A percentile compares a stretch with the other conserved stretches of the same genome.
Evolutionary conservation across 257 asterid species (phyloP).

Genomic region (Nicotiana sylvestris): DNA sequence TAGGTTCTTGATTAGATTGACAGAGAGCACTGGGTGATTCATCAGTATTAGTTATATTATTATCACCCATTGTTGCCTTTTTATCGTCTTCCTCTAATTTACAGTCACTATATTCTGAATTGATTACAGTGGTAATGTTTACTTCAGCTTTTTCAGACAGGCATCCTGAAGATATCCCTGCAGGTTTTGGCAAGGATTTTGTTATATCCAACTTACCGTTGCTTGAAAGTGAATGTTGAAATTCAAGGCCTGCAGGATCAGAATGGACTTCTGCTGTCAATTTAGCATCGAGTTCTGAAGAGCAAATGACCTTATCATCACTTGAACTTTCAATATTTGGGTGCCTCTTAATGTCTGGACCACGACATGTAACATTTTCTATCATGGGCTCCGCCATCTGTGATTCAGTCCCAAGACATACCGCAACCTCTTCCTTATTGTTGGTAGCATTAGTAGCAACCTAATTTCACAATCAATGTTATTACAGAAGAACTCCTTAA

Average conservation of each 20-base stretch:
- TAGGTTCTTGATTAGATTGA: conserved; percentile 39
- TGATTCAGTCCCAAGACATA: conserved; percentile 31
- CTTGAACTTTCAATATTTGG: conserved; percentile 30
- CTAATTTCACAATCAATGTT: conserved; percentile 30
- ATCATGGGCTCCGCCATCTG: conserved; percentile 32
- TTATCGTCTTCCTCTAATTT: conserved; percentile 40
- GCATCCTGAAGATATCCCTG: conserved; percentile 30
- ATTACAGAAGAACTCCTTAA: background rate
- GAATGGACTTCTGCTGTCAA: conserved; percentile 35
- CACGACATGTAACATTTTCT: conserved; percentile 27
- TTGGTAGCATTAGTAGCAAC: conserved; percentile 30
- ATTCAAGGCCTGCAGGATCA: conserved; percentile 24
- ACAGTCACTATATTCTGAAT: conserved; percentile 32
- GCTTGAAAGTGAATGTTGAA: conserved; percentile 25
- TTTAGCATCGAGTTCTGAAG: conserved; percentile 42
- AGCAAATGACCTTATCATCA: conserved; percentile 30
- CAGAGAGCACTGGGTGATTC: conserved; percentile 32
- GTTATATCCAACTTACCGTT: conserved; percentile 30
- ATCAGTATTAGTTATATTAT: conserved; percentile 36
- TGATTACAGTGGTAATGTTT: conserved; percentile 23
- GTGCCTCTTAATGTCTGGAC: conserved; percentile 28
- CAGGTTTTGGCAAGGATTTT: conserved; percentile 30
- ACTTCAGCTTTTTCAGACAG: conserved; percentile 36
- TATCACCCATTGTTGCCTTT: conserved; percentile 24
- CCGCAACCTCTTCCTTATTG: conserved; percentile 30